These are phyloP conservation scores for Pleurotus salmoneostramineus DNA, from an alignment of 768 basidiomycete species.

Conservation along the genomic window DNA sequence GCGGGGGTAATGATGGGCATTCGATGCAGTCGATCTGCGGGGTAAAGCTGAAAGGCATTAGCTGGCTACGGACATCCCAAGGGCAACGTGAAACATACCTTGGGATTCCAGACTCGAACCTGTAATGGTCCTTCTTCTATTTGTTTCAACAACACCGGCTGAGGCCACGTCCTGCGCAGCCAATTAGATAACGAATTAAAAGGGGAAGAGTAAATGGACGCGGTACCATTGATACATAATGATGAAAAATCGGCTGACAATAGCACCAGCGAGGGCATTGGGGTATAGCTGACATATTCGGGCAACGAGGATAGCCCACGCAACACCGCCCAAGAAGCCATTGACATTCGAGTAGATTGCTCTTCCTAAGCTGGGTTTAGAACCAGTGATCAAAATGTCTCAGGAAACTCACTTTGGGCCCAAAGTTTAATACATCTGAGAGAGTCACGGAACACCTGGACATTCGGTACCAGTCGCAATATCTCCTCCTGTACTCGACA, in stretches of 20 bases:
- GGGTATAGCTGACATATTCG: conserved; percentile 99
- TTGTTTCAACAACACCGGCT: conserved; percentile 94
- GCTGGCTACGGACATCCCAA: neutral
- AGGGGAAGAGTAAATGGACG: neutral
- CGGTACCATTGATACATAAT: conserved; percentile 95
- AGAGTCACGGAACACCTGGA: conserved; percentile 91
- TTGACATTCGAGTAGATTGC: conserved; percentile 98
- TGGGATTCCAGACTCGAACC: conserved; percentile 98
- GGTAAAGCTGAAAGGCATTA: conserved; percentile 64
- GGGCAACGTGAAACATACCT: conserved; percentile 38
- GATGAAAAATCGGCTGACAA: conserved; percentile 97
- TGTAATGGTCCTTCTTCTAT: conserved; percentile 94
- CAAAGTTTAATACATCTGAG: conserved; percentile 95
- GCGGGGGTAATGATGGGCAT: conserved; percentile 99
- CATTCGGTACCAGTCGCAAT: conserved; percentile 89
- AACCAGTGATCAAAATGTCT: neutral
- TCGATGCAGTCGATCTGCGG: conserved; percentile 87
- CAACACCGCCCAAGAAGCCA: conserved; percentile 96
- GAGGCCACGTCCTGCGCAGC: conserved; percentile 87
- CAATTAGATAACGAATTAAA: conserved; percentile 9
- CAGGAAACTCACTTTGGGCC: conserved; percentile 76
- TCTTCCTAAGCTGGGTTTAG: conserved; percentile 49
- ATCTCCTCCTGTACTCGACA: conserved; percentile 97
- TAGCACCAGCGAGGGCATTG: conserved; percentile 88
- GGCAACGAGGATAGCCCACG: conserved; percentile 99